A percentile compares a stretch with the other conserved stretches of the same genome.
Evolutionary conservation across 148 eudicot species (phyloP).

Genomic region (Vaccinium vitisidaea): DNA sequence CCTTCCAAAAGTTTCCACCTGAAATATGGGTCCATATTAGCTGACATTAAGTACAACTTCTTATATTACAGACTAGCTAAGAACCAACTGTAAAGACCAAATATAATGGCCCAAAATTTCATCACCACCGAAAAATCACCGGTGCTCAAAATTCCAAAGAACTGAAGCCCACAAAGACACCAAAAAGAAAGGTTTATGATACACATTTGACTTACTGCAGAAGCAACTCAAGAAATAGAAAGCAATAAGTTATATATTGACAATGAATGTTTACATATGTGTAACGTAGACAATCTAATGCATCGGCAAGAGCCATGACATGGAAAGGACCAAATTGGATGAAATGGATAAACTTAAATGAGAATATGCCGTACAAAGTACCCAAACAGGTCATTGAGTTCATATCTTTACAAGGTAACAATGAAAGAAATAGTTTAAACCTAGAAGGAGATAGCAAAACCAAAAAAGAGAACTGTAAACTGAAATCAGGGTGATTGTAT

Average conservation of each 20-base stretch:
- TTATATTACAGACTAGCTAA: background rate
- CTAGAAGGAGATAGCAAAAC: background rate
- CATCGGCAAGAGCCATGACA: background rate
- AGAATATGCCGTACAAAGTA: background rate
- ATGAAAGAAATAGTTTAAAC: background rate
- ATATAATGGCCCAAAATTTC: background rate
- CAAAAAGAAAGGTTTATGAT: background rate
- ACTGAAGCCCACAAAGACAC: background rate
- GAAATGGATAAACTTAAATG: background rate
- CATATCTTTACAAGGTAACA: background rate
- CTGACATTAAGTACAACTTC: constrained; percentile 3
- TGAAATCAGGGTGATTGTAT: background rate
- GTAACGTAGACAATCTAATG: background rate
- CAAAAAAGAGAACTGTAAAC: background rate
- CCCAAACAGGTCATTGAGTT: background rate
- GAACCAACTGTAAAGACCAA: background rate
- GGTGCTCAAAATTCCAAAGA: background rate
- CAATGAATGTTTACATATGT: background rate
- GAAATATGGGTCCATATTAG: constrained; percentile 24
- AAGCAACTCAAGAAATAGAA: background rate
- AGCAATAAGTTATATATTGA: background rate
- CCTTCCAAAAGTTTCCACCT: constrained; percentile 73
- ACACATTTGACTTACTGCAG: background rate
- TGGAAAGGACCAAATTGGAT: background rate
- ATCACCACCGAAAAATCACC: background rate